Evolutionary conservation across 768 basidiomycete species (phyloP).

Genomic region (Psilocybe azurescens): DNA sequence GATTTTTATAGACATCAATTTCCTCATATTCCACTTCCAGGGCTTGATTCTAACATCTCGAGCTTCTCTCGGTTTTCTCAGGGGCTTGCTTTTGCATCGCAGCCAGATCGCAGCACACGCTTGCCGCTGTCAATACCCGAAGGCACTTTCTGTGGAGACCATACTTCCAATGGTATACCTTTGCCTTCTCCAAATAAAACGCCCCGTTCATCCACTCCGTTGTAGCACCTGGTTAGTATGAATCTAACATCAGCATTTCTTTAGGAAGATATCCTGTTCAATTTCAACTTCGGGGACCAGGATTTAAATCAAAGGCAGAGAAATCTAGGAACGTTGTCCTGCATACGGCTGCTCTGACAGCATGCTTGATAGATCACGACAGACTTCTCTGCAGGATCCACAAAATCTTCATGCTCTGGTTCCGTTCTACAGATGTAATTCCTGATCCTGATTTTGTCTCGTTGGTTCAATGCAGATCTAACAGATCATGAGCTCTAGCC

Average conservation of each 20-base stretch:
- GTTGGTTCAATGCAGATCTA: not conserved
- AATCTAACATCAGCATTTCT: not conserved
- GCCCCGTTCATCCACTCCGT: not conserved
- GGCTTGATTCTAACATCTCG: no score
- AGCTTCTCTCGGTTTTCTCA: no score
- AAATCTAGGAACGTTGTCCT: not conserved
- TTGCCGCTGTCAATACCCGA: no score
- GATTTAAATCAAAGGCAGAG: not conserved
- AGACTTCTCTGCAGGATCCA: slow-evolving; percentile 7
- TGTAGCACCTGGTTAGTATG: not conserved
- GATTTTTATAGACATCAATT: no score
- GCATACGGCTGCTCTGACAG: not conserved
- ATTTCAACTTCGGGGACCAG: no score
- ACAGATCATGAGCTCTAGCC: not conserved
- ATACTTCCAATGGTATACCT: slow-evolving; percentile 4
- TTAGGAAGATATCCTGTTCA: not conserved
- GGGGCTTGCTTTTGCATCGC: no score
- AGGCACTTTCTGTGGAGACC: slow-evolving; percentile 7
- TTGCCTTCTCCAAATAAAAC: not conserved
- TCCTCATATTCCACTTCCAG: no score
- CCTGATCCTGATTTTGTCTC: not conserved
- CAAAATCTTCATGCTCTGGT: not conserved
- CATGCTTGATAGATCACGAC: slow-evolving; percentile 3
- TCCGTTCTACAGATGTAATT: not conserved
- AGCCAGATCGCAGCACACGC: no score